Evolutionary conservation across 495 filamentous ascomycete species (phyloP).

Genomic region (Oleoguttula mirabilis): DNA sequence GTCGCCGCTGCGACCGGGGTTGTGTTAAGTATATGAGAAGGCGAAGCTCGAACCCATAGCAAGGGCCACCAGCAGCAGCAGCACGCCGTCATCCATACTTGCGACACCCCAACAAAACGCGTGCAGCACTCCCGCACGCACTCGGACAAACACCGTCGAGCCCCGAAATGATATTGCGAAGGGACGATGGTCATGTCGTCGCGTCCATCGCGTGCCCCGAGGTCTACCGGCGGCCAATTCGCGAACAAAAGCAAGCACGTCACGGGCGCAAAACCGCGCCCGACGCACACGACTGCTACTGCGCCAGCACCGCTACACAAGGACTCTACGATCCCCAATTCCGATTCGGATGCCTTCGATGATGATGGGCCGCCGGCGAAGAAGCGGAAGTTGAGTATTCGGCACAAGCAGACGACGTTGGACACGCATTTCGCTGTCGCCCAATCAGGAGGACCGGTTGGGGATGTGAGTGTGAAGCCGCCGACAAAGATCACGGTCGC

Average conservation of each 20-base stretch:
- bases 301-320: too few species aligned
- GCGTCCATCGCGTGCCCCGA: not conserved
- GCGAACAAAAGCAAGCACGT: not conserved
- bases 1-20: too few species aligned
- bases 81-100: too few species aligned
- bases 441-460: conserved; percentile 15
- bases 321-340: not conserved
- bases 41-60: too few species aligned
- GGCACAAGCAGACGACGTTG: conserved; percentile 10
- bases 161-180: not conserved
- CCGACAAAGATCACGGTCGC: conserved; percentile 27
- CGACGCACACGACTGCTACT: too few species aligned
- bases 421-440: conserved; percentile 6
- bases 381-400: conserved; percentile 8
- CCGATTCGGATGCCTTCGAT: not conserved
- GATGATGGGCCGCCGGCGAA: conserved; percentile 15
- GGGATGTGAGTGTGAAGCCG: too few species aligned
- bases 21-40: too few species aligned
- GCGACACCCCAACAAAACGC: not conserved
- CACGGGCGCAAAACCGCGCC: not conserved
- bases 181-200: not conserved
- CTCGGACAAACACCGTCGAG: not conserved
- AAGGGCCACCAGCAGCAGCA: too few species aligned
- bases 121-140: not conserved
- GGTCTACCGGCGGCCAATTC: conserved; percentile 1